Evolutionary conservation across 116 monocot genomes (phyloP).

Genomic region (Cymodocea nodosa): DNA sequence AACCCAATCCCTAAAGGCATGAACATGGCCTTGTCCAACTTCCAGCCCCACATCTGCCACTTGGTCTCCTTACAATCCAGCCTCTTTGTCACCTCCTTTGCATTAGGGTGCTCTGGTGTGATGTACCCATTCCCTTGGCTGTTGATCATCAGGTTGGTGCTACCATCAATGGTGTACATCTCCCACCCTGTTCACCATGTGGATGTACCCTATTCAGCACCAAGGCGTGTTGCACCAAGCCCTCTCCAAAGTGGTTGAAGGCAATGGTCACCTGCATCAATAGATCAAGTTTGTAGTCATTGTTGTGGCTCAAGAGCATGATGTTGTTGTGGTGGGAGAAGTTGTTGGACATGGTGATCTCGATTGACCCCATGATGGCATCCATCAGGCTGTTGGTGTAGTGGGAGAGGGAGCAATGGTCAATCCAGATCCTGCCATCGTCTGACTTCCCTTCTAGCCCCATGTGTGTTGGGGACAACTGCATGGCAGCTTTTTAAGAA

Average conservation of each 20-base stretch:
- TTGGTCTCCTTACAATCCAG: slow-evolving; percentile 24
- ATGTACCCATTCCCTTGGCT: slow-evolving; percentile 46
- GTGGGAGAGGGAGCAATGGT: slow-evolving; percentile 57
- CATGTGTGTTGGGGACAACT: slow-evolving; percentile 55
- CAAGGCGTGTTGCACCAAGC: slow-evolving; percentile 64
- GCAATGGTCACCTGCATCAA: slow-evolving; percentile 85
- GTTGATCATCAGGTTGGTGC: slow-evolving; percentile 36
- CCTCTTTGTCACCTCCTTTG: slow-evolving; percentile 81
- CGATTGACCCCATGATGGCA: slow-evolving; percentile 76
- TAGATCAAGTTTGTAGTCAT: slow-evolving; percentile 41
- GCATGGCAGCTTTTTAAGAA: slow-evolving; percentile 41
- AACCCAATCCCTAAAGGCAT: slow-evolving; percentile 48
- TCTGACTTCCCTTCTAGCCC: slow-evolving; percentile 44
- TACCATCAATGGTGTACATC: slow-evolving; percentile 83
- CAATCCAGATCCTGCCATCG: slow-evolving; percentile 70
- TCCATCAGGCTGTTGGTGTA: slow-evolving; percentile 82
- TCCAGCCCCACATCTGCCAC: slow-evolving; percentile 63
- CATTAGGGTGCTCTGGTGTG: slow-evolving; percentile 20
- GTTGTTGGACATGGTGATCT: slow-evolving; percentile 66
- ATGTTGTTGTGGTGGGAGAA: slow-evolving; percentile 75
- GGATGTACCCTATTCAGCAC: slow-evolving; percentile 63
- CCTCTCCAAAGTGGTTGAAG: slow-evolving; percentile 69
- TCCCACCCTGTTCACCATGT: slow-evolving; percentile 79
- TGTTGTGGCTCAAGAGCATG: slow-evolving; percentile 70
- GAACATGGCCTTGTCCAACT: slow-evolving; percentile 66